phyloP scores from a whole-genome alignment of 352 stramenopile species.

The Globisporangium okanoganense region DNA sequence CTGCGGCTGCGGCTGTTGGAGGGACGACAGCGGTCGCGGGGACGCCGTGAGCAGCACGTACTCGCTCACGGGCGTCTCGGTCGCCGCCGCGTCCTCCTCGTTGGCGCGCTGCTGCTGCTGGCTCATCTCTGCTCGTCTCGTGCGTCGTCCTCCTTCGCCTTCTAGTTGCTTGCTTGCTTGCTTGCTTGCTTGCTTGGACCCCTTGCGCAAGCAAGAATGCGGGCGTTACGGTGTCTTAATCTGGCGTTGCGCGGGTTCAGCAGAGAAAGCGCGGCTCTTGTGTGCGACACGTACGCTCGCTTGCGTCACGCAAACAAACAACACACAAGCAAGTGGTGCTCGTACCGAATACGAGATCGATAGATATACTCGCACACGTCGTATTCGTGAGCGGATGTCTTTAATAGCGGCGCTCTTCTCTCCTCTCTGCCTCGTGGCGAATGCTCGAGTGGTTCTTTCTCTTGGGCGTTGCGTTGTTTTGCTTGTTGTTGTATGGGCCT shows the following conservation, averaged over 20 bases:
- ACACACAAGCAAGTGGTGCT: neutral
- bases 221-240: neutral
- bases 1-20: neutral
- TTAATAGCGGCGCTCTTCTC: neutral
- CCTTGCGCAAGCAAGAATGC: neutral
- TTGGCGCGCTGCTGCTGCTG: neutral
- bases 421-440: neutral
- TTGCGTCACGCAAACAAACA: neutral
- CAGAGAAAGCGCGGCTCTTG: neutral
- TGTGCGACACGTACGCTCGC: neutral
- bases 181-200: slow-evolving; percentile 38
- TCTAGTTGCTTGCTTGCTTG: no score
- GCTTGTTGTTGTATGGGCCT: neutral
- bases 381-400: no score
- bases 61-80: slow-evolving; percentile 12
- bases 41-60: slow-evolving; percentile 18
- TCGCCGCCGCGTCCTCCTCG: neutral
- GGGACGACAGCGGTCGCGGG: neutral
- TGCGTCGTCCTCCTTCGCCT: no score
- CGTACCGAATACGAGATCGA: neutral
- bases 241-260: neutral
- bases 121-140: slow-evolving; percentile 3
- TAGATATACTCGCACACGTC: no score
- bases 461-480: neutral
- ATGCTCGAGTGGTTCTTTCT: neutral